Percentiles rank a stretch among this genome's conserved stretches.
Evolutionary conservation across 2,329 filamentous ascomycete genomes (phyloP).

Genomic region (Furcasterigmium sp.): DNA sequence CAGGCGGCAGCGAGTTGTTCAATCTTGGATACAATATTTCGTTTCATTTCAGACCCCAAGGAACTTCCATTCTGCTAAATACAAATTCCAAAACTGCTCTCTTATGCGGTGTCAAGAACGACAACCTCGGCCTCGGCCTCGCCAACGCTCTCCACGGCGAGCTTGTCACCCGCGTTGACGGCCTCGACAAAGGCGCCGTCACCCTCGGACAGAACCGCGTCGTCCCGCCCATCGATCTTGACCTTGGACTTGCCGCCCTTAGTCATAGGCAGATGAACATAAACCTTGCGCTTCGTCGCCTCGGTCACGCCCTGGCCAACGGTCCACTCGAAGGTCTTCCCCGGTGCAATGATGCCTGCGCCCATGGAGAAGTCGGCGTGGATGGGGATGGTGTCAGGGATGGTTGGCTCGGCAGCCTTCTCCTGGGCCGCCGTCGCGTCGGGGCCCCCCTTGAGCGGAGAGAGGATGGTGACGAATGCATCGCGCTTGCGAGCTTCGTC

Average conservation of each 20-base stretch:
- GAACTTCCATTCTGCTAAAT: too few relatives aligned
- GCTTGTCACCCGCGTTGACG: conserved; percentile 58
- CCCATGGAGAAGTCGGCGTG: conserved; percentile 83
- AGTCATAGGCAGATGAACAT: conserved; percentile 76
- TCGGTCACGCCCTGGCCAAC: conserved; percentile 55
- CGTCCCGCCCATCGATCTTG: conserved; percentile 59
- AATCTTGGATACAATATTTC: not conserved
- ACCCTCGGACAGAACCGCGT: conserved; percentile 65
- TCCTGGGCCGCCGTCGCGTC: conserved; percentile 60
- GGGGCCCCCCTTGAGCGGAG: conserved; percentile 62
- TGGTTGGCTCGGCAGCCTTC: conserved; percentile 53
- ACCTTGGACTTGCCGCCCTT: conserved; percentile 71
- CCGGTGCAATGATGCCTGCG: conserved; percentile 66
- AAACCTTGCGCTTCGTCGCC: conserved; percentile 63
- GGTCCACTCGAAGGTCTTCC: conserved; percentile 63
- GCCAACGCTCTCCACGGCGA: conserved; percentile 62
- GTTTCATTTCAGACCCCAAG: not conserved
- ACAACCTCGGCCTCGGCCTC: conserved; percentile 66
- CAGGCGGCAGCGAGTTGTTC: not conserved
- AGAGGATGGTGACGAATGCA: conserved; percentile 70
- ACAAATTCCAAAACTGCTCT: not conserved
- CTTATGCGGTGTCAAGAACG: conserved; percentile 57
- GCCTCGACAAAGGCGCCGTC: conserved; percentile 73
- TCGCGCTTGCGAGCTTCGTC: conserved; percentile 66
- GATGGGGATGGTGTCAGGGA: conserved; percentile 70